phyloP scores from a whole-genome alignment of 345 rosid genomes.

The Cardamine chenopodiifolia region DNA sequence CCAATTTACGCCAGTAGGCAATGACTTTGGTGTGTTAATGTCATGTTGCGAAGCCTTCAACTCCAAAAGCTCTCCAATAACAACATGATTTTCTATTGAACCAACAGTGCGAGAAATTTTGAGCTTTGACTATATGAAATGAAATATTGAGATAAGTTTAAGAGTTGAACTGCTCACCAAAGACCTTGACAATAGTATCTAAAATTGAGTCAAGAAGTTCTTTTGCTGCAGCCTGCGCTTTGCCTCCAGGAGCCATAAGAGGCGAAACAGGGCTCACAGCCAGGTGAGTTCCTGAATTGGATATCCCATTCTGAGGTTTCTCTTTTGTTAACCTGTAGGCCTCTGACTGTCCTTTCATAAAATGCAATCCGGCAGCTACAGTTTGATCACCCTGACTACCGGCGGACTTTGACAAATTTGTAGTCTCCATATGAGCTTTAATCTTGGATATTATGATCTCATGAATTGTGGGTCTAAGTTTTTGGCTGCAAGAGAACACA shows the following conservation, averaged over 20 bases:
- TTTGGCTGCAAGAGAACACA: conserved; percentile 68
- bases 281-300: conserved; percentile 62
- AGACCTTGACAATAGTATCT: conserved; percentile 75
- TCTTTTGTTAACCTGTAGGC: conserved; percentile 68
- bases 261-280: conserved; percentile 97
- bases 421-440: conserved; percentile 66
- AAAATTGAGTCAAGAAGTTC: conserved; percentile 93
- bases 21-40: conserved; percentile 67
- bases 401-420: conserved; percentile 64
- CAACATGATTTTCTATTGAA: conserved; percentile 81
- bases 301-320: conserved; percentile 80
- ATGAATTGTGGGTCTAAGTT: conserved; percentile 91
- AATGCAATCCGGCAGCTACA: conserved; percentile 51
- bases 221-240: conserved; percentile 86
- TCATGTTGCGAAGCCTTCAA: conserved; percentile 66
- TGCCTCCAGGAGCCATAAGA: conserved; percentile 94
- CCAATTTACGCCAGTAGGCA: conserved; percentile 65
- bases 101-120: conserved; percentile 21
- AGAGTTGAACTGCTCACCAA: conserved; percentile 60
- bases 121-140: conserved; percentile 25
- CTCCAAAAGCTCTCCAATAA: conserved; percentile 93
- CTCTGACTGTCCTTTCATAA: conserved; percentile 67
- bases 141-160: conserved; percentile 25
- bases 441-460: conserved; percentile 89
- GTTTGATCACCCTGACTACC: conserved; percentile 54